Conservation (phyloP, 331 rosid genomes). For the Malus hybrid region DNA sequence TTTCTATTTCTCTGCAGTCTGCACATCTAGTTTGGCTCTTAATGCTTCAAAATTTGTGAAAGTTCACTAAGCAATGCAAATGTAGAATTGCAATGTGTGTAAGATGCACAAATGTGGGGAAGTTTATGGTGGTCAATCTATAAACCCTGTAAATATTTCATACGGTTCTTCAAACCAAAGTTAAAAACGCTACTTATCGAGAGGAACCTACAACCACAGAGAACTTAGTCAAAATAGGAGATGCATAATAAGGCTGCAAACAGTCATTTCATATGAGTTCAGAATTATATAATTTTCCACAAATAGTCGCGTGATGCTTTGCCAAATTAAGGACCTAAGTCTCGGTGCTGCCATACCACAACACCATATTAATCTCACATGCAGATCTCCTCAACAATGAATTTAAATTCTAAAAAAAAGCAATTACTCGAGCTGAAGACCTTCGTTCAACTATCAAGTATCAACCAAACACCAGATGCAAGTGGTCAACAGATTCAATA, state of each 20-base stretch:
- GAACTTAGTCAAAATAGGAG: not conserved
- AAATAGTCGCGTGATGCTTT: not conserved
- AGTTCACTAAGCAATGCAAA: not conserved
- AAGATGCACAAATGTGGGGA: not conserved
- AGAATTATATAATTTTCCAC: not conserved
- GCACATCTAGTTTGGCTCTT: not conserved
- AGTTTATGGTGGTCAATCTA: not conserved
- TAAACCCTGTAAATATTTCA: not conserved
- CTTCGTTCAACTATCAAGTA: not conserved
- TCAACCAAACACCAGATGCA: not conserved
- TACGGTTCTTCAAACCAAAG: not conserved
- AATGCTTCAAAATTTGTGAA: not conserved
- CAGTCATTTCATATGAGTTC: not conserved
- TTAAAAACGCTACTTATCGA: not conserved
- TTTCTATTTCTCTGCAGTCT: conserved; percentile 3
- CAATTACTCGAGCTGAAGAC: not conserved
- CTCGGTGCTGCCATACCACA: too few species aligned
- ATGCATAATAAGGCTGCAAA: not conserved
- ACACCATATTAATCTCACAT: too few species aligned
- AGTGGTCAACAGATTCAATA: not conserved
- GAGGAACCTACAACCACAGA: not conserved
- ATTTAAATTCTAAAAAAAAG: not conserved
- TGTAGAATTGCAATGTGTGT: not conserved
- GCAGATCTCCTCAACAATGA: too few species aligned
- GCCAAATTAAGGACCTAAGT: not conserved